These are phyloP conservation scores for Zygosaccharomyces kombuchaensis DNA, from an alignment of 805 yeast genomes.

Conservation along the genomic window DNA sequence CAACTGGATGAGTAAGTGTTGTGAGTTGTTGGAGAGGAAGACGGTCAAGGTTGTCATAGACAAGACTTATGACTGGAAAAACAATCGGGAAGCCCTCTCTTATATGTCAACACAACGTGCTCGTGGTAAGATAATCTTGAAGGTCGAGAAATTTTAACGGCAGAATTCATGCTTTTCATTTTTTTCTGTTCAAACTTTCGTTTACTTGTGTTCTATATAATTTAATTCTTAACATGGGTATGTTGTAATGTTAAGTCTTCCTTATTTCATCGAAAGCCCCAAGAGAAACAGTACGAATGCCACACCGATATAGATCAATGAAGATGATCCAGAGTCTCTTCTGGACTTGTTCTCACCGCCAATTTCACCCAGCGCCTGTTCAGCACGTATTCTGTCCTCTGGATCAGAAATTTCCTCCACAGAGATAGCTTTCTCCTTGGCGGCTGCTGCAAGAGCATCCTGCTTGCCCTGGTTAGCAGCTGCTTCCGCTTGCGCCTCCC, in stretches of 20 bases:
- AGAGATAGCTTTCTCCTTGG: constrained; percentile 32
- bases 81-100: constrained; percentile 51
- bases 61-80: constrained; percentile 51
- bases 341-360: constrained; percentile 8
- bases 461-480: constrained; percentile 11
- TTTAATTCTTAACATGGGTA: constrained; percentile 6
- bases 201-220: constrained; percentile 13
- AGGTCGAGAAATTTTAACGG: constrained; percentile 39
- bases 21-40: constrained; percentile 44
- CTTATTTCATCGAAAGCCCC: constrained; percentile 32
- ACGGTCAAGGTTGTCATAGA: constrained; percentile 51
- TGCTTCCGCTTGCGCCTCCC: constrained; percentile 8
- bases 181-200: background rate
- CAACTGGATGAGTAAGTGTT: constrained; percentile 42
- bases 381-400: constrained; percentile 63
- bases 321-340: constrained; percentile 13
- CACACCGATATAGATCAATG: constrained; percentile 31
- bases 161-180: background rate
- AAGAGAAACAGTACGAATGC: constrained; percentile 34
- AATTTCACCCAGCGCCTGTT: constrained; percentile 24
- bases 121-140: constrained; percentile 64
- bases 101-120: constrained; percentile 48
- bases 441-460: constrained; percentile 30
- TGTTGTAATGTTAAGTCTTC: constrained; percentile 2
- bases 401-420: constrained; percentile 50